These are phyloP conservation scores for Paramecium caudatum DNA, from an alignment of 73 alveolate genomes.

Conservation along the genomic window DNA sequence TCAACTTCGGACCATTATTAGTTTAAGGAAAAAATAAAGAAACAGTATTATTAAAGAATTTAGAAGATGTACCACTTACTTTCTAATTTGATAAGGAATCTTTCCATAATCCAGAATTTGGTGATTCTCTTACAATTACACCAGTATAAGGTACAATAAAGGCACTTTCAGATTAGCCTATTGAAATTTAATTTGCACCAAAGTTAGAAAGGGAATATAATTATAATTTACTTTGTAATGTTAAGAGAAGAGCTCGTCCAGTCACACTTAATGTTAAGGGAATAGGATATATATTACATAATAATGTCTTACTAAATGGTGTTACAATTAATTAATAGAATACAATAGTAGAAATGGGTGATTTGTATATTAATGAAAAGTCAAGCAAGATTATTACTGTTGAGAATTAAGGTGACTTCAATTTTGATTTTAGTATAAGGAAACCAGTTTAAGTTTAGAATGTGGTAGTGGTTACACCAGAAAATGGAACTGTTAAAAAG, in stretches of 20 bases:
- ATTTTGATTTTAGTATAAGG: constrained; percentile 97
- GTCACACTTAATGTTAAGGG: constrained; percentile 99
- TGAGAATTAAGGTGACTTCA: constrained; percentile 96
- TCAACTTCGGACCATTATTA: constrained; percentile 98
- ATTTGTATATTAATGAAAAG: constrained; percentile 97
- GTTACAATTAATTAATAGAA: constrained; percentile 82
- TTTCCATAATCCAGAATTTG: constrained; percentile 80
- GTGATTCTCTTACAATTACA: constrained; percentile 95
- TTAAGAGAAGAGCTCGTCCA: constrained; percentile 99
- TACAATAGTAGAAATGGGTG: constrained; percentile 92
- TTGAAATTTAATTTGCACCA: constrained; percentile 97
- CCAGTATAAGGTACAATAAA: constrained; percentile 98
- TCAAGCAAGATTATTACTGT: constrained; percentile 91
- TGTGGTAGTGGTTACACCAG: constrained; percentile 94
- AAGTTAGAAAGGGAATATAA: constrained; percentile 96
- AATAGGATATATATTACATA: constrained; percentile 96
- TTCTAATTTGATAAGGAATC: constrained; percentile 89
- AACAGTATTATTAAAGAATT: constrained; percentile 94
- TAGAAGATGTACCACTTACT: constrained; percentile 98
- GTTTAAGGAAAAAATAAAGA: constrained; percentile 99
- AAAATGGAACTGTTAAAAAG: constrained; percentile 97
- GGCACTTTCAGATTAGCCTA: constrained; percentile 91
- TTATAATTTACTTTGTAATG: constrained; percentile 96
- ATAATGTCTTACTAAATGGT: constrained; percentile 90
- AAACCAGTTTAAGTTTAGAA: constrained; percentile 86